Percentiles rank a stretch among this genome's conserved stretches.
phyloP scores from a whole-genome alignment of 805 yeast genomes.

The Candida michaelii region DNA sequence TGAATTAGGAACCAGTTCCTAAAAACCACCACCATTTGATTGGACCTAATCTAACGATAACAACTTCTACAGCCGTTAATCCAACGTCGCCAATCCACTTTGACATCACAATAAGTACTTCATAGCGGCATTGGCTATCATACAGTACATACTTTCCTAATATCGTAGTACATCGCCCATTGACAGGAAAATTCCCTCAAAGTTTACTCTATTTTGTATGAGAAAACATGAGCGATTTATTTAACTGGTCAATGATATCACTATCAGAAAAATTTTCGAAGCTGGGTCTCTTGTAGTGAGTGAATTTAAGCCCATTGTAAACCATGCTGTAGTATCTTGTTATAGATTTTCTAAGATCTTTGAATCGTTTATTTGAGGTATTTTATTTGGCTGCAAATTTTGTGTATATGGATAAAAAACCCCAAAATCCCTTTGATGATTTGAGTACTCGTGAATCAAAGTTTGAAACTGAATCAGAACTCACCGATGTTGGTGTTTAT shows the following conservation, averaged over 20 bases:
- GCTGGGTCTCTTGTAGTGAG: not conserved
- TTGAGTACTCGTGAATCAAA: not conserved
- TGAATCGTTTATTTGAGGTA: not conserved
- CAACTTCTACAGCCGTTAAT: too few relatives aligned
- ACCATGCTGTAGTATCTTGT: not conserved
- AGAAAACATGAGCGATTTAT: slow-evolving; percentile 2
- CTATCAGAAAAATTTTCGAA: not conserved
- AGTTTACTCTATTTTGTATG: not conserved
- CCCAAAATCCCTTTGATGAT: not conserved
- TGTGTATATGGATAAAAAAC: not conserved
- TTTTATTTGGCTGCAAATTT: not conserved
- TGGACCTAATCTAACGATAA: too few relatives aligned
- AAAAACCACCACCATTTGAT: too few relatives aligned
- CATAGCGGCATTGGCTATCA: not conserved
- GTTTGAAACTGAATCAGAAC: not conserved
- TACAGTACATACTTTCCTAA: too few relatives aligned
- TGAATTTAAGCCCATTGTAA: not conserved
- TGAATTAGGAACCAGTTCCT: too few relatives aligned
- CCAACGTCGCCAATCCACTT: too few relatives aligned
- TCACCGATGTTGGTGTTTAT: not conserved
- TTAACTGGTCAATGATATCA: slow-evolving; percentile 3
- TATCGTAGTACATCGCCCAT: not conserved
- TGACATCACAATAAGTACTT: too few relatives aligned
- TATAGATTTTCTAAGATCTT: not conserved
- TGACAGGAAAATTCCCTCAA: not conserved